phyloP scores from a whole-genome alignment of 108 stramenopile genomes.

The Aureococcus anophagefferens region DNA sequence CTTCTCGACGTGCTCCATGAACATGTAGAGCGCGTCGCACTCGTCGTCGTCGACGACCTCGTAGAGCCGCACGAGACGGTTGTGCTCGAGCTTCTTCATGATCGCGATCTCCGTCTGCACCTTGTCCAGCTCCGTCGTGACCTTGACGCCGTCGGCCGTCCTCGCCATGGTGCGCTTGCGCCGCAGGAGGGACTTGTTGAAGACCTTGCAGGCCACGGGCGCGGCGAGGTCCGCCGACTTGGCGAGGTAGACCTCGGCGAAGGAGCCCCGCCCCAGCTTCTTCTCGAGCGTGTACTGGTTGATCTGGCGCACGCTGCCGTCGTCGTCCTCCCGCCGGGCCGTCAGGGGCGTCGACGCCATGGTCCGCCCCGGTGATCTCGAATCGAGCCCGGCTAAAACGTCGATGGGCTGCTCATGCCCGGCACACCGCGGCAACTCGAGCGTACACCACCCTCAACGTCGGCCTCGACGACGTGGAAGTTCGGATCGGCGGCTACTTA shows the following conservation, averaged over 20 bases:
- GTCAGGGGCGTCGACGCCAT: too few species aligned
- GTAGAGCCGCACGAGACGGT: slow-evolving; percentile 59
- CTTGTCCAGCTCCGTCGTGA: slow-evolving; percentile 63
- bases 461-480: too few species aligned
- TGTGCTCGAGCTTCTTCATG: slow-evolving; percentile 73
- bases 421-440: too few species aligned
- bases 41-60: slow-evolving; percentile 64
- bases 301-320: not conserved
- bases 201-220: not conserved
- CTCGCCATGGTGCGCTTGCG: not conserved
- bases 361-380: too few species aligned
- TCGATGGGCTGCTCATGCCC: too few species aligned
- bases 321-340: too few species aligned
- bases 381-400: too few species aligned
- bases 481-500: too few species aligned
- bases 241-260: not conserved
- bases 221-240: not conserved
- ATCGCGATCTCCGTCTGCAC: slow-evolving; percentile 49
- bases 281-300: not conserved
- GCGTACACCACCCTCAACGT: too few species aligned
- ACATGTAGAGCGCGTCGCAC: slow-evolving; percentile 67
- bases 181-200: not conserved
- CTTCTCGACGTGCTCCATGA: slow-evolving; percentile 70
- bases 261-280: not conserved
- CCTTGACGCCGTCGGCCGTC: not conserved